These are phyloP conservation scores for Rhodocollybia butyracea DNA, from an alignment of 768 basidiomycete species.

Conservation along the genomic window DNA sequence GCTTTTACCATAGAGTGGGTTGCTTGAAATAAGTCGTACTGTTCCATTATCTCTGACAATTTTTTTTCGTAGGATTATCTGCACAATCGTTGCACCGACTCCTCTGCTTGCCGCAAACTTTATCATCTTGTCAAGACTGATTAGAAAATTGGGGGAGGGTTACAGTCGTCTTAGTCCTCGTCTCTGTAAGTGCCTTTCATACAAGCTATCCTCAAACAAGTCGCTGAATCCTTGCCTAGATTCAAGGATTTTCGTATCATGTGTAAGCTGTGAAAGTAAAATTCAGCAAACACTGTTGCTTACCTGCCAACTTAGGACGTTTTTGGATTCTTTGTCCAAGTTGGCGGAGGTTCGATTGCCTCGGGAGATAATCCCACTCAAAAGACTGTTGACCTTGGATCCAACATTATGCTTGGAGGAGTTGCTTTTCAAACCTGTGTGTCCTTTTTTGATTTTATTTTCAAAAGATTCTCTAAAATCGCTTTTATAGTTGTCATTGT, in stretches of 20 bases:
- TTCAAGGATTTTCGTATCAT: conserved; percentile 3
- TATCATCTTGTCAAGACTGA: conserved; percentile 39
- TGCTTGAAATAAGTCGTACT: no score
- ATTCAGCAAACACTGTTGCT: not conserved
- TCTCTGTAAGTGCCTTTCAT: conserved; percentile 25
- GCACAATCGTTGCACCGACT: conserved; percentile 44
- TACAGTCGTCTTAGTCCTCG: conserved; percentile 34
- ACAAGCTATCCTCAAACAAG: not conserved
- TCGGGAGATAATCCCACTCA: not conserved
- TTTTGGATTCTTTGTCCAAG: conserved; percentile 1
- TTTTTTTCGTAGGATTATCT: conserved; percentile 30
- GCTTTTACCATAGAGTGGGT: conserved; percentile 41
- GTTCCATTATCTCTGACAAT: not conserved
- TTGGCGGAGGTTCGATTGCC: conserved; percentile 2
- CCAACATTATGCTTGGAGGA: not conserved
- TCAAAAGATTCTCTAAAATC: not conserved
- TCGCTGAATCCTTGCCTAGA: not conserved
- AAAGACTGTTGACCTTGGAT: not conserved
- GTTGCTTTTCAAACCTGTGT: not conserved
- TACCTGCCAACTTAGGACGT: not conserved
- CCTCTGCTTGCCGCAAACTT: conserved; percentile 47
- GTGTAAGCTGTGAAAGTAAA: not conserved
- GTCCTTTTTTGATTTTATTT: not conserved
- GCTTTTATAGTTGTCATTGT: not conserved
- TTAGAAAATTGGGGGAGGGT: conserved; percentile 27